Evolutionary conservation across 768 basidiomycete species (phyloP).

Genomic region (Collybia nuda): DNA sequence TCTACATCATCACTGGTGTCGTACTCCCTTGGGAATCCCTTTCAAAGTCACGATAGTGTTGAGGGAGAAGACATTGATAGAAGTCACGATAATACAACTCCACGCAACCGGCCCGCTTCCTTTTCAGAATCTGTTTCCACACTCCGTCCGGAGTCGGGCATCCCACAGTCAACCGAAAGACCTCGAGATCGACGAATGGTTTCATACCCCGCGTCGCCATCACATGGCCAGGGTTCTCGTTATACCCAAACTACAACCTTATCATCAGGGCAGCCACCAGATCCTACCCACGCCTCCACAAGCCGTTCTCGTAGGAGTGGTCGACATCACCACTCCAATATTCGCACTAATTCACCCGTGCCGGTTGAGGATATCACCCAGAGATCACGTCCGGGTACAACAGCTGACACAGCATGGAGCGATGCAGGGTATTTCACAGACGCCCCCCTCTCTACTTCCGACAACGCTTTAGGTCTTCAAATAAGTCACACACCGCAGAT

Average conservation of each 20-base stretch:
- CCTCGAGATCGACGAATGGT: constrained; percentile 1
- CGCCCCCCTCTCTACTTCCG: background rate
- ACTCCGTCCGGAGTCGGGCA: background rate
- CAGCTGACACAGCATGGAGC: background rate
- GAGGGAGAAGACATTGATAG: background rate
- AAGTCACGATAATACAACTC: background rate
- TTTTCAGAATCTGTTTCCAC: background rate
- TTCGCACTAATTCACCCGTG: background rate
- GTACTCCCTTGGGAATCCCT: too few species aligned
- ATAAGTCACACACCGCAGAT: constrained; percentile 1
- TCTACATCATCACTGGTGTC: background rate
- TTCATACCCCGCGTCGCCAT: background rate
- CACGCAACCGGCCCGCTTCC: background rate
- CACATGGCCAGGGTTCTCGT: background rate
- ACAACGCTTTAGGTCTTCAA: constrained; percentile 5
- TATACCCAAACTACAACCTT: background rate
- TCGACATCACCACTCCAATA: too few species aligned
- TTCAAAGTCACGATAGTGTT: too few species aligned
- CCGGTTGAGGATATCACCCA: background rate
- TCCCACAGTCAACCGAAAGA: background rate
- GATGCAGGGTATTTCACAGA: background rate
- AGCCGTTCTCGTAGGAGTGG: background rate
- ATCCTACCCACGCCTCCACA: background rate
- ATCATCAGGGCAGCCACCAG: background rate
- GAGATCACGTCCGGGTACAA: background rate